Base-by-base conservation (phyloP, 1,284 basidiomycete genomes). In the Ganoderma lucidum region DNA sequence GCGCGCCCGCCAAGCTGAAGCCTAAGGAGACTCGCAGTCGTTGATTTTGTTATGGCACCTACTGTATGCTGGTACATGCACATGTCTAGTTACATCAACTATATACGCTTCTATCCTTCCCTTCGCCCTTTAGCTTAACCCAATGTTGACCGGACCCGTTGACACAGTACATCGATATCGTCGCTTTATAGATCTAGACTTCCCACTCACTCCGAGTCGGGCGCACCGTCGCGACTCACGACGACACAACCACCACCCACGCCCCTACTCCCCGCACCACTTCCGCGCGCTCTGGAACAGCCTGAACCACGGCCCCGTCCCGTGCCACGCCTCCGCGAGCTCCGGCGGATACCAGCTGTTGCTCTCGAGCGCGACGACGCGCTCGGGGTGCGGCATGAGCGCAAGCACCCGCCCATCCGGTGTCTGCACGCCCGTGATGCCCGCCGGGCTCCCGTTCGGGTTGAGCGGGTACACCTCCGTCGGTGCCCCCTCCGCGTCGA, bases 341-440 rank as follows among this genome's bases (percentile, higher is more conserved):
- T 80, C 79, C 10, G 81, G 73, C 4, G 94, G 92, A 81, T 92
- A 93, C 95, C 95, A 97, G 77, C 93, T 95, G 78, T 96, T 96
- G 78, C 90, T 93, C 78, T 94, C 93, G 68, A 94, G 77, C 39
- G 89, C 84, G 14, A 88, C 86, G 19, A 94, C 92, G 35, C 96
- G 87, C 79, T 97, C 96, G 0, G 96, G 96, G 81, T 97, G 97
- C 37, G 97, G 97, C 98, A 99, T 99, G 76, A 99, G 82, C 8
- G 95, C 96, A 68, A 99, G 84, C 15, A 99, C 93, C 19, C 97
- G 88, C 17, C 97, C 97, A 75, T 93, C 87, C 3, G 88, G 86
- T 3, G 96, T 96, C 76, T 95, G 92, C 45, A 99, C 87, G 32
- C 96, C 97, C 12, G 96, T 94, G 67, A 98, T 90, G 23, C 96